Base-by-base conservation (phyloP, 2,329 filamentous ascomycete species). In the Aspergillus aculeatinus region DNA sequence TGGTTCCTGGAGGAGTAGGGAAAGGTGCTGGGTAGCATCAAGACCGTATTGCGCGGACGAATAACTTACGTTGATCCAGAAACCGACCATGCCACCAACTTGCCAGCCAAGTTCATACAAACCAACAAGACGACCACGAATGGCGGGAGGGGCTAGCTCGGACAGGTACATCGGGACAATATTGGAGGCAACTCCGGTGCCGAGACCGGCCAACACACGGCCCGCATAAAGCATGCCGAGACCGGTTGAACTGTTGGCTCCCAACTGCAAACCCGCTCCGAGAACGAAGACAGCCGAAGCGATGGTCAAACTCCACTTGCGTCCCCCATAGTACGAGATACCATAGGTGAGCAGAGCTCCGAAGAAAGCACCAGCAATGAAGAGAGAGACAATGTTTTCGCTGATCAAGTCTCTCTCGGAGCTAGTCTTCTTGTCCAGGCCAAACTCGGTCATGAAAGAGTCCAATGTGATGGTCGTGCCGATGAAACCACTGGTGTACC, bases 351-450 rank as follows among this genome's bases (percentile, higher is more conserved):
- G 80, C 19, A 90, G 72, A 27, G 86, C 85, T 58, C 90, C 89
- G 68, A 92, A 92, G 78, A 93, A 92, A 62, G 89, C 89, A 61
- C 89, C 89, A n/a, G 89, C 90, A 74, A 92, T 89, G 77, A 90
- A 92, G 42, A 89, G 83, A 11, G 87, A 91, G 56, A 92, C 89
- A 62, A 92, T 91, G 72, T 92, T 92, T 65, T 87, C 80, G 70
- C 87, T 87, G 54, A 89, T 79, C 14, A 89, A 74, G 29, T 84
- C 82, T 27, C 87, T 77, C n/a, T 83, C 70, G 3, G 68, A 58
- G 0, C 72, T 57, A 4, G 72, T 74, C 75, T 86, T 83, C 1
- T 77, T 69, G 9, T 76, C 78, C 62, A 92, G 85, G 6, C 79
- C 70, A 70, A 93, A 93, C 71, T 93, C 90, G 0, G 78, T 66